These are phyloP conservation scores for Phaffomyces thermotolerans DNA, from an alignment of 805 yeast genomes.

Conservation along the genomic window DNA sequence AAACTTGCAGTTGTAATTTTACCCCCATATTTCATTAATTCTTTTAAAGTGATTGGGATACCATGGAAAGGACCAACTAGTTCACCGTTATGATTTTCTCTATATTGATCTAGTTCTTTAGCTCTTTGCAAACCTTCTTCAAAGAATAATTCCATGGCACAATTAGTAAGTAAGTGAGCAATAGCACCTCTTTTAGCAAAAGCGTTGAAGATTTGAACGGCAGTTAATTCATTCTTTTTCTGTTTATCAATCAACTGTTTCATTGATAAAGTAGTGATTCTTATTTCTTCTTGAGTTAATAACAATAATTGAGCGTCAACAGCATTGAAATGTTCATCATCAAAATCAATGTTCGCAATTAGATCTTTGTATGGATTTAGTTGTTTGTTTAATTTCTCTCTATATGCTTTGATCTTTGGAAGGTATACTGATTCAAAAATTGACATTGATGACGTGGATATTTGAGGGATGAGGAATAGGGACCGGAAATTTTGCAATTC, in stretches of 20 bases:
- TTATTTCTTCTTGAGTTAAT: conserved; percentile 15
- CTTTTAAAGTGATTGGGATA: conserved; percentile 60
- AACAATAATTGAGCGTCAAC: conserved; percentile 12
- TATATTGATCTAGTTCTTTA: conserved; percentile 43
- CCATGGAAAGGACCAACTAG: conserved; percentile 66
- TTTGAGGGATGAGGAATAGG: too few relatives aligned
- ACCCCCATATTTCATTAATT: conserved; percentile 51
- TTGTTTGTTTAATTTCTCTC: conserved; percentile 8
- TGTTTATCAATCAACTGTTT: conserved; percentile 16
- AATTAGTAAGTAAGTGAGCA: conserved; percentile 45
- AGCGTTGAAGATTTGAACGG: conserved; percentile 39
- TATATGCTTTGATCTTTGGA: neutral
- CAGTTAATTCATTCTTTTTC: conserved; percentile 28
- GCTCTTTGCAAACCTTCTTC: conserved; percentile 57
- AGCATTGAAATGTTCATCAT: conserved; percentile 19
- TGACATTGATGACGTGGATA: too few relatives aligned
- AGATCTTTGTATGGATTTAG: conserved; percentile 16
- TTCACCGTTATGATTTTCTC: conserved; percentile 32
- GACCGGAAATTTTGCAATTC: too few relatives aligned
- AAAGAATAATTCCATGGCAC: conserved; percentile 35
- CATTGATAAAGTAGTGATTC: conserved; percentile 16
- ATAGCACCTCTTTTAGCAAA: conserved; percentile 52
- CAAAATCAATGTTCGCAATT: conserved; percentile 12
- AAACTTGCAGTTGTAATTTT: conserved; percentile 54
- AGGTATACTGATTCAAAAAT: neutral